Base-by-base conservation (phyloP, 1,139 yeast genomes). In the Tardiomyces blankii region DNA sequence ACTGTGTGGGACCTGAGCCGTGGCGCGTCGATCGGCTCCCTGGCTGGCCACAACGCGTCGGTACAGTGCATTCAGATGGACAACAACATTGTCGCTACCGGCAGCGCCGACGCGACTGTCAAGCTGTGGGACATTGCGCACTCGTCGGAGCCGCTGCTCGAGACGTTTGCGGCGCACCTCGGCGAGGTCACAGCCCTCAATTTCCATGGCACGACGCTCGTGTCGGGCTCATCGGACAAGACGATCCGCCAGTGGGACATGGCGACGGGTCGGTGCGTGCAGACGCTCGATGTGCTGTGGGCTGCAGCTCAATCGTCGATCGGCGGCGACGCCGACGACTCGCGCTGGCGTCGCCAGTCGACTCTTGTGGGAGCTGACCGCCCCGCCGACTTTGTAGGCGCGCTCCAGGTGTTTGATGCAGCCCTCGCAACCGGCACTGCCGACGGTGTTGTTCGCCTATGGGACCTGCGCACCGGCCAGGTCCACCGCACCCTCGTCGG, bases 1-100 rank as follows among this genome's bases (percentile, higher is more conserved):
- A 75, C 84, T 51, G 84, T 89, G 6, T 87, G 96, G 95, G 95
- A 88, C 66, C 66, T 74, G 63, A 74, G 74, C 50, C 67, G 73
- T 48, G 77, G 72, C 44, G 73, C 66, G 56, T 54, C 55, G 18
- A 48, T 56, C 18, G 59, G 59, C 3, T 46, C 52, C 14, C 54
- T 66, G 5, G 53, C 46, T 14, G 69, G 69, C 7, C 69, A 64
- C 47, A 57, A 61, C 14, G 78, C 83, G 0, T 66, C 77, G 4
- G 80, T 80, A 3, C 68, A 68, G 44, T 77, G 82, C 51, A 64
- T 80, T 58, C 80, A 77, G 53, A 67, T 79, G 69, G 74, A 75
- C 42, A 74, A 73, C 27, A 65, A 69, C 40, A 56, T 76, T 43
- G 72, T 78, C 19, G 72, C 76, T 13, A 75, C 86, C 0, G 87